Conservation (phyloP, 2,329 filamentous ascomycete genomes). For the Neonectria sp. region DNA sequence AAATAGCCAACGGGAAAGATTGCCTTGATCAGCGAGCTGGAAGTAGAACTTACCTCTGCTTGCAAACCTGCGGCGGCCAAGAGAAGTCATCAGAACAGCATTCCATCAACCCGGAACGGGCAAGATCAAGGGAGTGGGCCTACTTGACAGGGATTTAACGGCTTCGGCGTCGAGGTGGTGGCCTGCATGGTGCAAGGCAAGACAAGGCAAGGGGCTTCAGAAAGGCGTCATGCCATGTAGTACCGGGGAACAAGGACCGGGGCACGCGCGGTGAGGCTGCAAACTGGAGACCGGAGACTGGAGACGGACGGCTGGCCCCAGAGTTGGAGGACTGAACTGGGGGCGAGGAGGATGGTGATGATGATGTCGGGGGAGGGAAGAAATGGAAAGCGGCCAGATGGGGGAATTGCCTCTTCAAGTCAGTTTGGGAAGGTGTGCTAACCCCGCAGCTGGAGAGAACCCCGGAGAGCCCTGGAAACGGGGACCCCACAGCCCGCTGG, state of each 20-base stretch:
- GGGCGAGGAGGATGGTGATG: constrained; percentile 16
- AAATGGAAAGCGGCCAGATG: constrained; percentile 20
- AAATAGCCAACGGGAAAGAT: constrained; percentile 16
- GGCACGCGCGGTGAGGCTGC: not conserved
- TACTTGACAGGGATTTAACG: constrained; percentile 42
- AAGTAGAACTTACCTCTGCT: constrained; percentile 40
- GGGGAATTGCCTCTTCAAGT: constrained; percentile 37
- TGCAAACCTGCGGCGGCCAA: constrained; percentile 36
- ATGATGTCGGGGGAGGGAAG: constrained; percentile 21
- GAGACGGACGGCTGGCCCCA: constrained; percentile 13
- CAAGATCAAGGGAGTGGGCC: constrained; percentile 10
- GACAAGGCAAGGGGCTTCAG: constrained; percentile 6
- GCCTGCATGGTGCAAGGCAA: constrained; percentile 39
- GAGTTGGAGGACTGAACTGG: constrained; percentile 5
- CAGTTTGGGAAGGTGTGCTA: constrained; percentile 14
- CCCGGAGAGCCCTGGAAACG: constrained; percentile 4
- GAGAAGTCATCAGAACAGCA: constrained; percentile 13
- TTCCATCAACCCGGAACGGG: constrained; percentile 4
- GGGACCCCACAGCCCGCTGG: not conserved
- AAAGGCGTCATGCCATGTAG: constrained; percentile 12
- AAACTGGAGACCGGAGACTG: constrained; percentile 7
- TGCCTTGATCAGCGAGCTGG: constrained; percentile 17
- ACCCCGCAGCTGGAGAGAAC: constrained; percentile 27
- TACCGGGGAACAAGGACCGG: not conserved
- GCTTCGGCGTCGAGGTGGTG: constrained; percentile 33